These are phyloP conservation scores for Claviceps humidiphila DNA, from an alignment of 2,329 filamentous ascomycete species.

Conservation along the genomic window DNA sequence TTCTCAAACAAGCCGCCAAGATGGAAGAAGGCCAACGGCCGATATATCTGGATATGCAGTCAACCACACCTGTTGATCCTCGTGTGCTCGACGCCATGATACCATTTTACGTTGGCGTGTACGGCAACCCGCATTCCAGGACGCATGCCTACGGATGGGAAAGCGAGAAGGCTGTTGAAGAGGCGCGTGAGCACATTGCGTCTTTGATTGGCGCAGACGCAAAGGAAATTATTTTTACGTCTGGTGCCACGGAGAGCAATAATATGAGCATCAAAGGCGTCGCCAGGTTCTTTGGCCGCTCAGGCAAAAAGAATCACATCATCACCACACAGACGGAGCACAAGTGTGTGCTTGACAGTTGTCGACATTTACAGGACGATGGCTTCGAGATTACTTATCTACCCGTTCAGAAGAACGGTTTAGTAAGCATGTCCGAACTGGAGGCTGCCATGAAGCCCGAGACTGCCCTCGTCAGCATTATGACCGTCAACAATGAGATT, in stretches of 20 bases:
- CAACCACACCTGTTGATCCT: conserved; percentile 89
- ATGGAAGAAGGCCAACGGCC: conserved; percentile 88
- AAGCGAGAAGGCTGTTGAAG: conserved; percentile 84
- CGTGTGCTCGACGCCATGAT: conserved; percentile 94
- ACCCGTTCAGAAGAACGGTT: conserved; percentile 74
- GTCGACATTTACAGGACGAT: conserved; percentile 90
- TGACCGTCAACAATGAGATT: conserved; percentile 99
- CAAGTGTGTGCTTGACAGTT: conserved; percentile 97
- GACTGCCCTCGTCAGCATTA: conserved; percentile 86
- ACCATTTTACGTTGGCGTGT: conserved; percentile 82
- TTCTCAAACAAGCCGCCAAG: conserved; percentile 81
- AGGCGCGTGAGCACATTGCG: conserved; percentile 72
- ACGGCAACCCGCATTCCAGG: conserved; percentile 92
- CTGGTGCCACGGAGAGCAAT: conserved; percentile 94
- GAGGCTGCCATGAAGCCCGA: conserved; percentile 84
- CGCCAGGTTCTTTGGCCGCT: conserved; percentile 82
- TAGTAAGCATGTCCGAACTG: conserved; percentile 71
- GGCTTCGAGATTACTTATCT: conserved; percentile 96
- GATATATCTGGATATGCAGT: conserved; percentile 97
- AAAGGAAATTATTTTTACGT: conserved; percentile 98
- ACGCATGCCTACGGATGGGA: conserved; percentile 99
- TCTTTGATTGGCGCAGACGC: conserved; percentile 82
- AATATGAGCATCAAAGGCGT: conserved; percentile 99
- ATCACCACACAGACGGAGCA: conserved; percentile 97
- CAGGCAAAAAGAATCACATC: conserved; percentile 95